phyloP scores from a whole-genome alignment of 75 land plant genomes.

The Pseudotsuga menziesii region DNA sequence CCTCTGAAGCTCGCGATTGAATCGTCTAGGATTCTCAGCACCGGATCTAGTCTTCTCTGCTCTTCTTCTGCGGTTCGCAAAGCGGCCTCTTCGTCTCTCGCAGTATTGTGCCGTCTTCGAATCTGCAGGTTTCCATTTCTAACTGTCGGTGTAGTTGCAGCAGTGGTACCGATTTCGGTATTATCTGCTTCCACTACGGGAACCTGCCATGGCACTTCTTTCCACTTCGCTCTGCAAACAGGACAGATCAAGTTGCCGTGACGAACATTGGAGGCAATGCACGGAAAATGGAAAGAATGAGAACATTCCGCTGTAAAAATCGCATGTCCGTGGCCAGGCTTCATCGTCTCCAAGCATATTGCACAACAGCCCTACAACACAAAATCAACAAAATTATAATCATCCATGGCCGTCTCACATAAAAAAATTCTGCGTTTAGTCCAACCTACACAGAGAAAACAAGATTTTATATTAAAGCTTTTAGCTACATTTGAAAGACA shows the following conservation, averaged over 20 bases:
- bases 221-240: slow-evolving; percentile 66
- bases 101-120: background rate
- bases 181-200: slow-evolving; percentile 11
- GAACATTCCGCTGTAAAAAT: slow-evolving; percentile 87
- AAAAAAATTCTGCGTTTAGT: too few relatives aligned
- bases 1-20: slow-evolving; percentile 25
- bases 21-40: slow-evolving; percentile 33
- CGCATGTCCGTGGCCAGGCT: slow-evolving; percentile 37
- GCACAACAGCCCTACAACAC: slow-evolving; percentile 56
- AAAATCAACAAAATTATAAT: too few relatives aligned
- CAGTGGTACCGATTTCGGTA: background rate
- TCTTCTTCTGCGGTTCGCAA: slow-evolving; percentile 2
- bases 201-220: slow-evolving; percentile 53
- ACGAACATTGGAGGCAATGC: slow-evolving; percentile 61
- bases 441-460: too few relatives aligned
- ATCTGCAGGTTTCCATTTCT: background rate
- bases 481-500: too few relatives aligned
- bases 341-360: slow-evolving; percentile 71
- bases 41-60: slow-evolving; percentile 23
- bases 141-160: background rate
- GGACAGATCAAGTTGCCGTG: slow-evolving; percentile 57
- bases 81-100: background rate
- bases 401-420: too few relatives aligned
- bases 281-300: slow-evolving; percentile 77
- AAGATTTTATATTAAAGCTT: too few relatives aligned